Conservation (phyloP, 768 basidiomycete genomes). For the Russula emetica region DNA sequence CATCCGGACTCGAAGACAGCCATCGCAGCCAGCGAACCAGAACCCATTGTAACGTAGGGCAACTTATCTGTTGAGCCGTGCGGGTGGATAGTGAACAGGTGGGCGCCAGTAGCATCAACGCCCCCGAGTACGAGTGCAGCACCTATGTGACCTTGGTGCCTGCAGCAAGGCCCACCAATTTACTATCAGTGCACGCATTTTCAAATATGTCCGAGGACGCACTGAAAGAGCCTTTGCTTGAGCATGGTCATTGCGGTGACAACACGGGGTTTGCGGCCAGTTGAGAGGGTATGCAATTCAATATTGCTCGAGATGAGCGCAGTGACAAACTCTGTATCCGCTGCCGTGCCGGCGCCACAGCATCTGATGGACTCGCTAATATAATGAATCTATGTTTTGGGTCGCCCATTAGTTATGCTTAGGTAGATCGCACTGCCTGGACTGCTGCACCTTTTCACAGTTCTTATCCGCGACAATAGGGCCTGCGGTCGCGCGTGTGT, state of each 20-base stretch:
- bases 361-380: conserved; percentile 94
- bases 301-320: conserved; percentile 95
- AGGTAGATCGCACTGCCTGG: not conserved
- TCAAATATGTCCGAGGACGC: conserved; percentile 24
- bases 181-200: not conserved
- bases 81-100: conserved; percentile 92
- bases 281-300: conserved; percentile 85
- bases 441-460: conserved; percentile 83
- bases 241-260: conserved; percentile 99
- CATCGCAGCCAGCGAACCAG: conserved; percentile 95
- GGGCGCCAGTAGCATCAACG: conserved; percentile 89
- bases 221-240: conserved; percentile 93
- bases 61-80: conserved; percentile 99
- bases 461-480: conserved; percentile 98
- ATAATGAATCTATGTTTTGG: conserved; percentile 76
- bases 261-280: conserved; percentile 87
- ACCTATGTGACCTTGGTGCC: conserved; percentile 90
- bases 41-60: conserved; percentile 98
- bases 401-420: conserved; percentile 1
- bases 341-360: conserved; percentile 99
- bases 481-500: conserved; percentile 93
- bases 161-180: conserved; percentile 32
- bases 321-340: conserved; percentile 94
- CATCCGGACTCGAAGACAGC: conserved; percentile 91
- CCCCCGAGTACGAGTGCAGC: conserved; percentile 96